Percentiles rank a stretch among this genome's conserved stretches.
These are phyloP conservation scores for Suhomyces canberraensis DNA, from an alignment of 805 yeast genomes.

Conservation along the genomic window DNA sequence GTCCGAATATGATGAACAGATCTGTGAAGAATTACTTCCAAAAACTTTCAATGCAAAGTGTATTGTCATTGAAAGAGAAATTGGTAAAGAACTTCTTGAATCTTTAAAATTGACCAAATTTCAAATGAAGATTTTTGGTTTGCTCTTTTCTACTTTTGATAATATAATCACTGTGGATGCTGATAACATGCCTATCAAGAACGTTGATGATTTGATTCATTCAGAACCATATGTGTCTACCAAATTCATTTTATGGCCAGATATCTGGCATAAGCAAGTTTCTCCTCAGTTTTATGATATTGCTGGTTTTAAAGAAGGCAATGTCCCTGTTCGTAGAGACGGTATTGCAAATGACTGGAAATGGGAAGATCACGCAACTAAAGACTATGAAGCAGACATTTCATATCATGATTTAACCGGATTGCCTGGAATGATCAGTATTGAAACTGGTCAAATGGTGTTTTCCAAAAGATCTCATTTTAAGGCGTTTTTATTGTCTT, in stretches of 20 bases:
- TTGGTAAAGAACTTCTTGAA: conserved; percentile 19
- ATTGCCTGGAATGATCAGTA: conserved; percentile 24
- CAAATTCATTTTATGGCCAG: conserved; percentile 35
- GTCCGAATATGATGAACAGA: conserved; percentile 20
- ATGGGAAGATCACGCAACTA: conserved; percentile 18
- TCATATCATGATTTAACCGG: conserved; percentile 34
- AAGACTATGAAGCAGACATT: conserved; percentile 15
- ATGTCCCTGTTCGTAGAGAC: conserved; percentile 21
- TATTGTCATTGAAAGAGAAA: conserved; percentile 23
- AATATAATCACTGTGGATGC: conserved; percentile 32
- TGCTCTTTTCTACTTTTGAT: conserved; percentile 32
- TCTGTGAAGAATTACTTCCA: conserved; percentile 26
- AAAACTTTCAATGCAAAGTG: conserved; percentile 23
- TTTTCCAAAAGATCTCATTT: conserved; percentile 33
- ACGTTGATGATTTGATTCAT: conserved; percentile 25
- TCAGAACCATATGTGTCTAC: conserved; percentile 22
- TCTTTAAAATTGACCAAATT: conserved; percentile 19
- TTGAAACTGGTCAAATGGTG: conserved; percentile 37
- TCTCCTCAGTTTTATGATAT: conserved; percentile 33
- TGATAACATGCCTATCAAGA: conserved; percentile 31
- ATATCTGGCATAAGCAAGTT: conserved; percentile 31
- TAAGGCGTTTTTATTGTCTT: conserved; percentile 25
- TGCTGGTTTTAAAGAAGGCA: conserved; percentile 28
- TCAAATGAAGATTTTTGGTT: conserved; percentile 29
- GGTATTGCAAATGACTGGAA: conserved; percentile 26